Conservation (phyloP, 2,329 filamentous ascomycete species). For the Nannizzia gypsea region DNA sequence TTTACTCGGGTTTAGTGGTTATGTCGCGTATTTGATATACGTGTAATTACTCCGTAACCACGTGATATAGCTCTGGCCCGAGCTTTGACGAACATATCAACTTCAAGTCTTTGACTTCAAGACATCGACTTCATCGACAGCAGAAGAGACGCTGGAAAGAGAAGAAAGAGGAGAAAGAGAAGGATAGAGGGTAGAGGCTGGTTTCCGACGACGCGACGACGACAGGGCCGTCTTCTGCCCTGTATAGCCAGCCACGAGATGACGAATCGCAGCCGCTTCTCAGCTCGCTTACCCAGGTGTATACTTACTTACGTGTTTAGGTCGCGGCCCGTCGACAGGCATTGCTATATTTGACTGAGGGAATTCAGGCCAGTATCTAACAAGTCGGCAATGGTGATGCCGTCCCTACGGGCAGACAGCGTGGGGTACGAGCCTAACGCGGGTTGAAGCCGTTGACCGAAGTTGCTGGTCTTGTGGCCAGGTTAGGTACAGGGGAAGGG, state of each 20-base stretch:
- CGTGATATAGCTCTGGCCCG: too few species aligned
- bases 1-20: too few species aligned
- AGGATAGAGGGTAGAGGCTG: neutral
- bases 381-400: neutral
- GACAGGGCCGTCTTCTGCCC: neutral
- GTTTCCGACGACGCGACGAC: neutral
- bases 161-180: neutral
- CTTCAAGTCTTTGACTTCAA: too few species aligned
- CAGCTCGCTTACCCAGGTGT: neutral
- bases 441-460: neutral
- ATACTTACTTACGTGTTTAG: neutral
- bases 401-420: neutral
- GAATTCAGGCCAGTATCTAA: neutral
- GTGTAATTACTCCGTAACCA: too few species aligned
- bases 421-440: neutral
- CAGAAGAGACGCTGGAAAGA: too few species aligned
- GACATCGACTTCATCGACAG: too few species aligned
- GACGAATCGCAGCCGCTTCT: neutral
- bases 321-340: neutral
- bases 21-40: too few species aligned
- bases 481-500: neutral
- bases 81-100: too few species aligned
- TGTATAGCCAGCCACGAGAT: neutral
- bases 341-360: neutral
- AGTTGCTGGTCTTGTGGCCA: neutral